These are phyloP conservation scores for Didymella pinodella DNA, from an alignment of 2,329 filamentous ascomycete species.

Conservation along the genomic window DNA sequence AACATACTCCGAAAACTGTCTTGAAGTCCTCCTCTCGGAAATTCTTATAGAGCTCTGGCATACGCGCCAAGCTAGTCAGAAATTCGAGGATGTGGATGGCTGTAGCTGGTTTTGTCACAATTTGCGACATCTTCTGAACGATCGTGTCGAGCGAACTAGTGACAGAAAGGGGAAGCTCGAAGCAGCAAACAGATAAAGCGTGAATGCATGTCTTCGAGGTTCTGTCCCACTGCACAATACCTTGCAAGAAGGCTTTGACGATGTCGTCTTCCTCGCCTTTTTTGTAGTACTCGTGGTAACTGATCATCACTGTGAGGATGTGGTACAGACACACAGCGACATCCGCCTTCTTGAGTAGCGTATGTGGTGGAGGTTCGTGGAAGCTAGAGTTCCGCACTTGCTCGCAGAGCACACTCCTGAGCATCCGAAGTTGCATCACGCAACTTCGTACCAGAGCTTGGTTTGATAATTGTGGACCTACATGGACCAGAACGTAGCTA, in stretches of 20 bases:
- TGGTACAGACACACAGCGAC: constrained; percentile 90
- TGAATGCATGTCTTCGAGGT: constrained; percentile 95
- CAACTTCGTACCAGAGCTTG: constrained; percentile 82
- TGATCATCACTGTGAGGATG: constrained; percentile 83
- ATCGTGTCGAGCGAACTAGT: constrained; percentile 86
- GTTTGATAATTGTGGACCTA: constrained; percentile 88
- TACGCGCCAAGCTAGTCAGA: constrained; percentile 83
- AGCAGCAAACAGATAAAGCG: constrained; percentile 91
- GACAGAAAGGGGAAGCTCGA: constrained; percentile 87
- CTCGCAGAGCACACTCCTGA: constrained; percentile 81
- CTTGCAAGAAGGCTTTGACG: constrained; percentile 83
- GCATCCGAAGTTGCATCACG: constrained; percentile 75
- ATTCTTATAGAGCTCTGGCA: constrained; percentile 86
- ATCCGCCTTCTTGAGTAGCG: constrained; percentile 84
- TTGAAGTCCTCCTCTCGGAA: constrained; percentile 92
- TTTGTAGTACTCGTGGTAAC: constrained; percentile 85
- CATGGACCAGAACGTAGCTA: constrained; percentile 85
- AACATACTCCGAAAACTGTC: constrained; percentile 93
- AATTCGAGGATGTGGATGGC: constrained; percentile 97
- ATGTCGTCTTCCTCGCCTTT: constrained; percentile 90
- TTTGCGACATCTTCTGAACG: constrained; percentile 91
- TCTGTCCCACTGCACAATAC: constrained; percentile 82
- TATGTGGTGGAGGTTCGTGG: constrained; percentile 79
- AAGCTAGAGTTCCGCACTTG: constrained; percentile 80
- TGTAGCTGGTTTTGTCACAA: constrained; percentile 91